Evolutionary conservation across 1,284 basidiomycete species (phyloP), one percentile per base, ranked within the genome.

Genomic region (Leccinum huronense): DNA sequence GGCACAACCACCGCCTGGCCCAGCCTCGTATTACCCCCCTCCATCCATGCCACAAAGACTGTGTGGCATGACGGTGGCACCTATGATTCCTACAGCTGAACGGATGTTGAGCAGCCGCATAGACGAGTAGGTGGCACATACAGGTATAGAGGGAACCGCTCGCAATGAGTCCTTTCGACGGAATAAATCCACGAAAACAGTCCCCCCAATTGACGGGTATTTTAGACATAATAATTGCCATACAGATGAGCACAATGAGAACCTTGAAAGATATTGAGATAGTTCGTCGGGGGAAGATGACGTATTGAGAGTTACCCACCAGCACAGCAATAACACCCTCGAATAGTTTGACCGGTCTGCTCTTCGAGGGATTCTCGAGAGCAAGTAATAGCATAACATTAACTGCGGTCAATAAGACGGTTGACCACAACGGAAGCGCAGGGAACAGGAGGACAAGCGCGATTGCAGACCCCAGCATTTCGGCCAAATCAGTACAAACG

Each of bases 21-120:
- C 76, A 19, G 69, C 71, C 57, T 45, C 77, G 2, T 86, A 83
- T 63, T 84, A 84, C 67, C 74, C 78, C 3, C 79, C 80, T 62
- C 80, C 81, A 23, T 64, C 80, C 7, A 71, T 69, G 69, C 78
- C 71, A 61, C 72, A 75, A 53, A 98, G 82, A 55, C 91, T 90
- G 75, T 98, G 96, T 0, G 96, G 95, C 95, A 89, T 95, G 54
- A 93, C 87, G 0, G 92, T 94, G 1, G 92, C 91, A 23, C 93
- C 92, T 11, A 93, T 74, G 64, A 94, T 89, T 61, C 93, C 93
- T 55, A 94, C 90, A 31, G 91, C 90, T 92, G 69, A 48, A 59
- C 66, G n/a, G 57, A 61, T 36, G 45, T 54, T 66, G 31, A 71
- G 59, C n/a, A 58, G 16, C 5, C 11, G 33, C 56, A 60, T 8